These are phyloP conservation scores for Colletotrichum gloeosporioides DNA, from an alignment of 2,329 filamentous ascomycete genomes.

Conservation along the genomic window DNA sequence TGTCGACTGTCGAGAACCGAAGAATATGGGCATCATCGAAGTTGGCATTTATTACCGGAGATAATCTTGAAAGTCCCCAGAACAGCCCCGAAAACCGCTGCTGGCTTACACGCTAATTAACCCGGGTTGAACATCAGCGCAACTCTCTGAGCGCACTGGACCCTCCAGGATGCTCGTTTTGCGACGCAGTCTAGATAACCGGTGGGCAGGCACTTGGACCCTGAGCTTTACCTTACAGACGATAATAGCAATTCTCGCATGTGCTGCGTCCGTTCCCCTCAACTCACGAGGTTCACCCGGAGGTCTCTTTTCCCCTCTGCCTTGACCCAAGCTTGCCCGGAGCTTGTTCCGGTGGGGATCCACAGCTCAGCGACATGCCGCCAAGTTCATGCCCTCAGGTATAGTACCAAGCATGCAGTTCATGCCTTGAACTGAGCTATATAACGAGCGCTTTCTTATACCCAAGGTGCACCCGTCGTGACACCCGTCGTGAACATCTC, in stretches of 20 bases:
- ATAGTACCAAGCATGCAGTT: not conserved
- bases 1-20: not conserved
- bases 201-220: not conserved
- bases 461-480: not conserved
- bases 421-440: not conserved
- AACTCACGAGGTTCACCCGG: not conserved
- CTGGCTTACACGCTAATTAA: not conserved
- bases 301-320: not conserved
- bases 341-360: slow-evolving; percentile 4
- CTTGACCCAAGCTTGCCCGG: not conserved
- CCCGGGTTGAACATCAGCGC: not conserved
- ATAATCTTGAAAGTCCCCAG: not conserved
- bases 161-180: not conserved
- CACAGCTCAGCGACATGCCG: not conserved
- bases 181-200: not conserved
- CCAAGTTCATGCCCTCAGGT: not conserved
- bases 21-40: not conserved
- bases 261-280: not conserved
- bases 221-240: not conserved
- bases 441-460: not conserved
- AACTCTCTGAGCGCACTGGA: not conserved
- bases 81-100: not conserved
- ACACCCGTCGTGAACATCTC: no score
- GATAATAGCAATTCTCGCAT: not conserved
- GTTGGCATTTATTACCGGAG: not conserved